phyloP scores from a whole-genome alignment of 129 eudicot genomes.

The carrot (Daucus carota) region DNA sequence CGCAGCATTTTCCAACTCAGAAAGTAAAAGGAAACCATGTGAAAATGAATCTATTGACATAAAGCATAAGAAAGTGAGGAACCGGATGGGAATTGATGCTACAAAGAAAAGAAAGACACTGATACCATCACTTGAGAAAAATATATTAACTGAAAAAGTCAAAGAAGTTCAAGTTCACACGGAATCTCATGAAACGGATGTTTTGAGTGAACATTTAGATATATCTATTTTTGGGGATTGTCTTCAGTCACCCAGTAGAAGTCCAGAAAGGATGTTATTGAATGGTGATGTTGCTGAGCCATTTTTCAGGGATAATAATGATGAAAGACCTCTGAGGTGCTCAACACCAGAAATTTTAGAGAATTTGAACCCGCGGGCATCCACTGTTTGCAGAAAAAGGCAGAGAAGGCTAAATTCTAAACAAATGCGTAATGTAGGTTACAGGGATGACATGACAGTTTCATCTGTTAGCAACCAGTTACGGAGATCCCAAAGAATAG shows the following conservation, averaged over 20 bases:
- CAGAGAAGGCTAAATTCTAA: neutral
- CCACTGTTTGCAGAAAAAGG: neutral
- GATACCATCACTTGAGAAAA: constrained; percentile 3
- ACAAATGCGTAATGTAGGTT: neutral
- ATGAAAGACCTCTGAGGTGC: constrained; percentile 13
- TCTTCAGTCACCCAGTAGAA: neutral
- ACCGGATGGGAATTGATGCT: neutral
- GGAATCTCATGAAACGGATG: neutral
- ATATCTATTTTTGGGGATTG: too few relatives aligned
- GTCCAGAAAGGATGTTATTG: neutral
- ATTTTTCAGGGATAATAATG: neutral
- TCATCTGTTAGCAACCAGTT: constrained; percentile 19
- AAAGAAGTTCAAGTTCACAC: constrained; percentile 12
- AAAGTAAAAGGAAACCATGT: neutral
- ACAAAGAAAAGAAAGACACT: constrained; percentile 4
- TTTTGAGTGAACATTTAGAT: neutral
- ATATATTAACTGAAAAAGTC: neutral
- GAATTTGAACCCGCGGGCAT: constrained; percentile 5
- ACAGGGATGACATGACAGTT: constrained; percentile 16
- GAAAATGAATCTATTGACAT: constrained; percentile 9
- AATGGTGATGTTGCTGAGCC: constrained; percentile 1
- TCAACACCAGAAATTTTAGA: constrained; percentile 20
- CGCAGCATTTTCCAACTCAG: neutral
- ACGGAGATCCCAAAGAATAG: neutral
- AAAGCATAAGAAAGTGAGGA: neutral